Evolutionary conservation across 1,139 yeast species (phyloP).

Genomic region (Candida sojae): DNA sequence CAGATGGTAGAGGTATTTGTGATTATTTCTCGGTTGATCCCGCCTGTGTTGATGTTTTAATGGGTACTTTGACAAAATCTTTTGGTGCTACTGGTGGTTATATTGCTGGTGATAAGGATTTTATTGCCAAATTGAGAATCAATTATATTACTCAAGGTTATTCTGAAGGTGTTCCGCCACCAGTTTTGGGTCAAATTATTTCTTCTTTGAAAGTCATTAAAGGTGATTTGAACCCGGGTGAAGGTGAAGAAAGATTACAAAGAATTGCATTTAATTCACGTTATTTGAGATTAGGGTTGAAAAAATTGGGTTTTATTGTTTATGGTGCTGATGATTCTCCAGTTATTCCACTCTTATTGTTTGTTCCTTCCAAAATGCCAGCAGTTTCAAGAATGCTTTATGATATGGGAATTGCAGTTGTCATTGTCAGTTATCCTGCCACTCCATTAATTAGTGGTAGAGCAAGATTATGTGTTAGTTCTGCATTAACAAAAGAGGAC

Average conservation of each 20-base stretch:
- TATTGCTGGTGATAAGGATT: constrained; percentile 68
- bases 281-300: constrained; percentile 85
- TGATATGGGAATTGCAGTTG: constrained; percentile 84
- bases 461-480: constrained; percentile 88
- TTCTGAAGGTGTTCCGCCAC: constrained; percentile 87
- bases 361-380: constrained; percentile 93
- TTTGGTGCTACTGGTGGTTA: constrained; percentile 99
- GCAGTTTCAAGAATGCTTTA: constrained; percentile 83
- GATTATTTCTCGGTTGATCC: constrained; percentile 88
- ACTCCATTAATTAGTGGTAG: constrained; percentile 90
- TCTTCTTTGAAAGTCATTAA: constrained; percentile 76
- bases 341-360: constrained; percentile 84
- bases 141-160: constrained; percentile 74
- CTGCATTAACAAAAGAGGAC: constrained; percentile 92
- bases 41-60: constrained; percentile 72
- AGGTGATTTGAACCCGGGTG: constrained; percentile 87
- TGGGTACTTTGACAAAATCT: constrained; percentile 98
- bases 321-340: constrained; percentile 97
- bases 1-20: constrained; percentile 90
- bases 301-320: constrained; percentile 90
- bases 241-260: constrained; percentile 86
- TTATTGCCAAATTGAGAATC: constrained; percentile 74
- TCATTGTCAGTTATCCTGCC: constrained; percentile 96
- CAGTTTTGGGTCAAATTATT: constrained; percentile 85
- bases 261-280: constrained; percentile 95